phyloP scores from a whole-genome alignment of 1,139 yeast species.

The Kodamaea plutei region DNA sequence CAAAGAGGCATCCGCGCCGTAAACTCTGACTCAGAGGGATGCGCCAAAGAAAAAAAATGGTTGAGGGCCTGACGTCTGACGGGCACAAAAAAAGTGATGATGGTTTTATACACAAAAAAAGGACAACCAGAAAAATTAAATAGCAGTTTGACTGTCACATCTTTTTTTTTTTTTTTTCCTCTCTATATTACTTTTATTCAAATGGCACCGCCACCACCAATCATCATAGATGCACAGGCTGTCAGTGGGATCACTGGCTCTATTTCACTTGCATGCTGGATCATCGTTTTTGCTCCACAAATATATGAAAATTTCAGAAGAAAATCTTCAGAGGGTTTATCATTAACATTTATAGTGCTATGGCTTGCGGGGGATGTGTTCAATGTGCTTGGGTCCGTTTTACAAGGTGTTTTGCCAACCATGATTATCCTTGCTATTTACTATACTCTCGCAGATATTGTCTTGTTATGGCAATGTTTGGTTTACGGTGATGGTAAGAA shows the following conservation, averaged over 20 bases:
- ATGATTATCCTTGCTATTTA: constrained; percentile 89
- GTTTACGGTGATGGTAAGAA: constrained; percentile 59
- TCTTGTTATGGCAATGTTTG: constrained; percentile 75
- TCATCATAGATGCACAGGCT: constrained; percentile 67
- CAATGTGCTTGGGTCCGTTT: constrained; percentile 81
- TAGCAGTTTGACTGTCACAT: no score
- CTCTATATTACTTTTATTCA: not conserved
- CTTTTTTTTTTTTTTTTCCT: not conserved
- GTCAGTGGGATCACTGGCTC: constrained; percentile 88
- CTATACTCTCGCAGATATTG: constrained; percentile 86
- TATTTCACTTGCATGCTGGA: constrained; percentile 95
- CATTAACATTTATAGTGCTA: constrained; percentile 72
- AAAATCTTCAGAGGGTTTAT: constrained; percentile 82
- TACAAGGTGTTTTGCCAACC: constrained; percentile 88
- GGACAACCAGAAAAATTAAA: not conserved
- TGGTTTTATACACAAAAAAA: constrained; percentile 2
- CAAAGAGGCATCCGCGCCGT: no score
- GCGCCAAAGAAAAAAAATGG: no score
- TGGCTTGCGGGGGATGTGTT: constrained; percentile 92
- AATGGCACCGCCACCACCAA: constrained; percentile 63
- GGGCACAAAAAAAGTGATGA: not conserved
- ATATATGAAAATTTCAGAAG: constrained; percentile 86
- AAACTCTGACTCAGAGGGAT: no score
- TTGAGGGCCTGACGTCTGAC: no score
- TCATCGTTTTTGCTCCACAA: constrained; percentile 95